These are phyloP conservation scores for Rhododendron ferrugineum DNA, from an alignment of 148 eudicot genomes.

Conservation along the genomic window DNA sequence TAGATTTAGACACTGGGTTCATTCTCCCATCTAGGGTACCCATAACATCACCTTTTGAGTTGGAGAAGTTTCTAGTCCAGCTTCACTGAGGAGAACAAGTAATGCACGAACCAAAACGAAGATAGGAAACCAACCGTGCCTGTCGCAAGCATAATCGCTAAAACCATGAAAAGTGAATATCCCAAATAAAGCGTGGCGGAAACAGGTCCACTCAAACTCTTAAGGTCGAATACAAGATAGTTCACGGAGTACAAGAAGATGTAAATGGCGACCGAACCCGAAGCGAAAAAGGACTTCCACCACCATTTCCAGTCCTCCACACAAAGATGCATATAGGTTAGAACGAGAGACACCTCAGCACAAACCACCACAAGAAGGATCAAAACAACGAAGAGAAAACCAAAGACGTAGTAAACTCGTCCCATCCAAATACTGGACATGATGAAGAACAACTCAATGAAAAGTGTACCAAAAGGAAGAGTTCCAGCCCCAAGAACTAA, in stretches of 20 bases:
- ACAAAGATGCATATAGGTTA: slow-evolving; percentile 81
- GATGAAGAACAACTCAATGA: slow-evolving; percentile 85
- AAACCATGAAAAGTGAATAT: slow-evolving; percentile 71
- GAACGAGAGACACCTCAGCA: slow-evolving; percentile 72
- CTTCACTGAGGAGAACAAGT: slow-evolving; percentile 80
- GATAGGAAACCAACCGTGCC: slow-evolving; percentile 73
- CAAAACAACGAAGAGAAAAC: slow-evolving; percentile 58
- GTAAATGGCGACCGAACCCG: slow-evolving; percentile 80
- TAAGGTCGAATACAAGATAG: slow-evolving; percentile 69
- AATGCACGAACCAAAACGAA: slow-evolving; percentile 82
- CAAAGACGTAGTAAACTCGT: slow-evolving; percentile 77
- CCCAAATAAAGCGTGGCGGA: slow-evolving; percentile 83
- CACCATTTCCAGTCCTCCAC: slow-evolving; percentile 90
- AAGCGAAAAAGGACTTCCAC: slow-evolving; percentile 91
- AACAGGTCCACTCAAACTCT: slow-evolving; percentile 78
- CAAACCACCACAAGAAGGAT: slow-evolving; percentile 70
- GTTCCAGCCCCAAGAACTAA: slow-evolving; percentile 81
- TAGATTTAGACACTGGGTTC: not conserved
- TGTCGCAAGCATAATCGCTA: slow-evolving; percentile 71
- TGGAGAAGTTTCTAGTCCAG: slow-evolving; percentile 38
- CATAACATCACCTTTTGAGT: not conserved
- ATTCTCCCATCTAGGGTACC: not conserved
- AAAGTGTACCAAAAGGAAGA: slow-evolving; percentile 76
- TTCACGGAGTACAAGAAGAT: slow-evolving; percentile 71
- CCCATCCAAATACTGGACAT: slow-evolving; percentile 92